A percentile compares a stretch with the other conserved stretches of the same genome.
Conservation (phyloP, 495 filamentous ascomycete species). For the Tuber calosporum region DNA sequence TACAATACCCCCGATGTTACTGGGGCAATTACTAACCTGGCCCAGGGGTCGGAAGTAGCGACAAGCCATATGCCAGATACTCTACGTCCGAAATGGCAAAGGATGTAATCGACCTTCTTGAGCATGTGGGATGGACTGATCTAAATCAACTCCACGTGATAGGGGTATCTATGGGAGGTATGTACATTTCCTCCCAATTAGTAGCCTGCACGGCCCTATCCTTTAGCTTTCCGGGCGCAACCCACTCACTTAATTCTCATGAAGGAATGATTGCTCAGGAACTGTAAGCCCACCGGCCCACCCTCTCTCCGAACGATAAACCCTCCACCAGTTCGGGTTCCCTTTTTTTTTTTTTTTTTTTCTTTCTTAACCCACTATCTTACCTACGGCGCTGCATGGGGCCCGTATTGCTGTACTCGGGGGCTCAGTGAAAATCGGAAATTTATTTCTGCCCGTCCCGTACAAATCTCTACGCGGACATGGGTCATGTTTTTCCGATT, state of each 20-base stretch:
- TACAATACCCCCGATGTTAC: not conserved
- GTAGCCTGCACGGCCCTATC: not conserved
- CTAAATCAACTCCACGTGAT: constrained; percentile 58
- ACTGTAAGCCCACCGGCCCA: constrained; percentile 45
- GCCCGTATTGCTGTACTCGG: not conserved
- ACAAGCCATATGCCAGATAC: constrained; percentile 65
- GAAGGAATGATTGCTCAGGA: constrained; percentile 77
- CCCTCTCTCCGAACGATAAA: constrained; percentile 13
- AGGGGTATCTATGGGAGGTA: constrained; percentile 68
- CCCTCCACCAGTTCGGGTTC: not conserved
- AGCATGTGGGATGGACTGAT: constrained; percentile 62
- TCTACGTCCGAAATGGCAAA: constrained; percentile 67
- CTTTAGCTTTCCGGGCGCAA: constrained; percentile 5
- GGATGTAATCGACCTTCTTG: constrained; percentile 61
- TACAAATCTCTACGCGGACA: no score
- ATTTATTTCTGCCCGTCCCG: no score
- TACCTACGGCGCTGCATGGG: not conserved
- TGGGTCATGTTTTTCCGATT: no score
- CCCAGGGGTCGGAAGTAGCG: constrained; percentile 64
- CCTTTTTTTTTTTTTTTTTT: not conserved
- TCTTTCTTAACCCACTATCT: not conserved
- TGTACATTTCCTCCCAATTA: constrained; percentile 20
- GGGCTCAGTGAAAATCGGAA: no score
- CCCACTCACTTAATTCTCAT: constrained; percentile 13
- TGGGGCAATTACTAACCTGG: constrained; percentile 20